Conservation (phyloP, 2,329 filamentous ascomycete genomes). For the Colletotrichum sublineola region DNA sequence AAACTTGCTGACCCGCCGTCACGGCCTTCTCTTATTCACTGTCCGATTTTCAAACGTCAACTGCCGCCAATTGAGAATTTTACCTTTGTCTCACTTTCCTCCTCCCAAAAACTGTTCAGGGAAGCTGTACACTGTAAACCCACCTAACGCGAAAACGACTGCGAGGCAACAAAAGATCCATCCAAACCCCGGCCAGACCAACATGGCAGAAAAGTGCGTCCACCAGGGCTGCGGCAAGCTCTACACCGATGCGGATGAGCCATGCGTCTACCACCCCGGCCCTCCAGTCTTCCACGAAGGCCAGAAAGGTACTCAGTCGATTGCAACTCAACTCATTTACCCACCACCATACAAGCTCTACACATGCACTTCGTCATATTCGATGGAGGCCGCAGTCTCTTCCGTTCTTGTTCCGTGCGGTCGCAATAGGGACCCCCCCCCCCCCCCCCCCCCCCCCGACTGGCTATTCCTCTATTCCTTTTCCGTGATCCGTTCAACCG, state of each 20-base stretch:
- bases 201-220: constrained; percentile 88
- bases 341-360: constrained; percentile 23
- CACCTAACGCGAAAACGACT: constrained; percentile 26
- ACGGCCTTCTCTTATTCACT: neutral
- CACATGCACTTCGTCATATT: constrained; percentile 20
- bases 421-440: constrained; percentile 13
- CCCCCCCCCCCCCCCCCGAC: constrained; percentile 15
- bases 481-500: constrained; percentile 1
- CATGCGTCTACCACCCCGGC: constrained; percentile 92
- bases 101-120: neutral
- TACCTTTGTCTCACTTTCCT: constrained; percentile 3
- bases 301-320: constrained; percentile 82
- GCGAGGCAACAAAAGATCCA: constrained; percentile 25
- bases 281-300: constrained; percentile 97
- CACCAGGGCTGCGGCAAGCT: constrained; percentile 95
- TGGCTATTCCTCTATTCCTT: constrained; percentile 21
- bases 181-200: constrained; percentile 25
- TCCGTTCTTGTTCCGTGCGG: constrained; percentile 29
- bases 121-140: constrained; percentile 3
- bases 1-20: constrained; percentile 17
- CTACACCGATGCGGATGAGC: constrained; percentile 84
- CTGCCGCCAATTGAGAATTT: constrained; percentile 16
- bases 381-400: constrained; percentile 31
- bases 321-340: neutral
- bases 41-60: constrained; percentile 28